Base-by-base conservation (phyloP, 306 rosid genomes). In the Ormosia emarginata region DNA sequence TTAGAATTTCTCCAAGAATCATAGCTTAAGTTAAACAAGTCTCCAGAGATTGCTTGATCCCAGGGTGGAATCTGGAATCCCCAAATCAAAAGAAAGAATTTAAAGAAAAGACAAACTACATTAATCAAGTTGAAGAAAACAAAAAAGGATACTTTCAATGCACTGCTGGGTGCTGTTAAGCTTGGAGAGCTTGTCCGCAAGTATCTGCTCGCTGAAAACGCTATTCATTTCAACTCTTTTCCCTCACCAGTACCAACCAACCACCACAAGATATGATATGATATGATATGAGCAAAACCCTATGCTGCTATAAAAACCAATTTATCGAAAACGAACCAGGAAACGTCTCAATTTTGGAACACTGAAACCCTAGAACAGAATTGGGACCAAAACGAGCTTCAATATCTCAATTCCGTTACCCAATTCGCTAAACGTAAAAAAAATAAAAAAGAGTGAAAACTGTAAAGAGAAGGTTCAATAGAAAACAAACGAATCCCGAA, bases 101-200 rank as follows among this genome's bases (percentile, higher is more conserved):
- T 24, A 24, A 24, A 24, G 24, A 24, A 24, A 24, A 24, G 0
- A 37, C 37, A 53, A 32, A 4, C 14, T 58, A 59, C n/a, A 15
- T 10, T 5, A 64, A 67, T 6, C 29, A 39, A 71, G 1, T 7
- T 18, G 5, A 2, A 49, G 40, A 14, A 62, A 64, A 39, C 24
- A 7, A 37, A 47, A 80, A 89, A 91, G 92, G 90, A 89, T 93
- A 91, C 99, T 93, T 85, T 91, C 97, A 43, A 93, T 95, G 83
- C 94, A 87, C 78, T 88, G 93, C 87, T 95, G 98, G 80, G 95
- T 89, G 88, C 85, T 91, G 89, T 90, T 91, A 85, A 91, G 93
- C 98, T 89, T 95, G 80, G 97, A 86, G 37, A 95, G 91, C 92
- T 90, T 93, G 78, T 95, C 98, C 1, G 89, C 95, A 80, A 93